Base-by-base conservation (phyloP, 2,329 filamentous ascomycete species). In the Chaetomiaceae sp. region DNA sequence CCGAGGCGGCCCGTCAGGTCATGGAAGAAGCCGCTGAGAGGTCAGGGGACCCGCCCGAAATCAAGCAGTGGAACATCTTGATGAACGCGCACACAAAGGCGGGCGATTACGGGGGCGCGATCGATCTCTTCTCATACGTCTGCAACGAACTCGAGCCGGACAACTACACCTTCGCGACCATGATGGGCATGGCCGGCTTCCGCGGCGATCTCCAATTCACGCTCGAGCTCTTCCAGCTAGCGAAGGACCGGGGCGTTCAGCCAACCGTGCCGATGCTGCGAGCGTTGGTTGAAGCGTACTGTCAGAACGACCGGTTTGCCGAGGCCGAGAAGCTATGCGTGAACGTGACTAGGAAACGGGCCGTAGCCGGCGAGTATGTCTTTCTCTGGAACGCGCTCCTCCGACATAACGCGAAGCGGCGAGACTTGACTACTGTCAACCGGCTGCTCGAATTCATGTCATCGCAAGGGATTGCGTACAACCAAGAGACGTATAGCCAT, bases 321-420 rank as follows among this genome's bases (percentile, higher is more conserved):
- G 74, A 81, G 60, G 85, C 86, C 3, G 77, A 84, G 65, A 71
- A 71, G 34, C 72, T 89, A 44, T 81, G 84, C 29, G 65, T 78
- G 44, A 77, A 79, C 40, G 77, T 82, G 29, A 72, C 84, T 20
- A 68, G 69, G 11, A 73, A 75, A 56, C 71, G 73, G 1, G 65
- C 74, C 16, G 76, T 81, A 1, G 72, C 76, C 1, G 70, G 68
- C n/a, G 58, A 64, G 5, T 72, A 78, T 20, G 84, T 84, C 2
- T 73, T 76, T 29, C 81, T 90, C 64, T 96, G 89, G 88, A 96
- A 96, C 64, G 76, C 82, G 48, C 71, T 96, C 29, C 73, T 96
- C 4, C 76, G 79, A 51, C 81, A 86, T 55, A 79, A 90, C 66
- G 88, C 87, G 6, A 72, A 81, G 51, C 76, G 79, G 6, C 79